Conservation (phyloP, 345 rosid species). For the Moricandia moricandioides region DNA sequence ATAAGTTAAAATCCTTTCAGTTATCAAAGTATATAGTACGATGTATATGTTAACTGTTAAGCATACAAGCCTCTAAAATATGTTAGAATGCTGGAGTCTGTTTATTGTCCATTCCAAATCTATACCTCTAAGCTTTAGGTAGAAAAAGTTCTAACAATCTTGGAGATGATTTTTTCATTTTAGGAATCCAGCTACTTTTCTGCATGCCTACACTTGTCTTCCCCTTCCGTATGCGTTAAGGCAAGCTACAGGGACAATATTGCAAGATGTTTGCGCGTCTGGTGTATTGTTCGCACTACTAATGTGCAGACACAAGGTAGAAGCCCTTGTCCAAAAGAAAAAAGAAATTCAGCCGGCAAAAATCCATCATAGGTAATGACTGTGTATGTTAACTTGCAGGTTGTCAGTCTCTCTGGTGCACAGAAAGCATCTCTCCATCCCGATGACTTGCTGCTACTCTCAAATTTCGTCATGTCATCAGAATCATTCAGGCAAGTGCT, state of each 20-base stretch:
- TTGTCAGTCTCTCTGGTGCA: constrained; percentile 91
- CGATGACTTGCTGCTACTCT: constrained; percentile 87
- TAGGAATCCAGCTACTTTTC: constrained; percentile 94
- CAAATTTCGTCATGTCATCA: constrained; percentile 85
- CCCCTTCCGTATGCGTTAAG: constrained; percentile 81
- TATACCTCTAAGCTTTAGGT: not conserved
- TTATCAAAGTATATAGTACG: not conserved
- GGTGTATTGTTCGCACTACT: constrained; percentile 80
- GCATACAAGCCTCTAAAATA: not conserved
- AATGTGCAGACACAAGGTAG: constrained; percentile 84
- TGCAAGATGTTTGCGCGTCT: constrained; percentile 91
- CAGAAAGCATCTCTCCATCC: constrained; percentile 98
- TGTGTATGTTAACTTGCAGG: constrained; percentile 47
- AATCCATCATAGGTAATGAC: not conserved
- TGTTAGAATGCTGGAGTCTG: not conserved
- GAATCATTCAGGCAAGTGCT: constrained; percentile 88
- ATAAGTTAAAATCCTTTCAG: not conserved
- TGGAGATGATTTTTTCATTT: not conserved
- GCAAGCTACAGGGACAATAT: constrained; percentile 80
- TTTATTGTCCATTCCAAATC: constrained; percentile 8
- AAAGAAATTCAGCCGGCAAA: not conserved
- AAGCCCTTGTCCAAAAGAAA: not conserved
- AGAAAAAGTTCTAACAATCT: constrained; percentile 10
- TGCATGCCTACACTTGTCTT: constrained; percentile 97
- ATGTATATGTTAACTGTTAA: not conserved